A percentile compares a stretch with the other conserved stretches of the same genome.
Conservation (phyloP, 768 basidiomycete genomes). For the Suillus subluteus region DNA sequence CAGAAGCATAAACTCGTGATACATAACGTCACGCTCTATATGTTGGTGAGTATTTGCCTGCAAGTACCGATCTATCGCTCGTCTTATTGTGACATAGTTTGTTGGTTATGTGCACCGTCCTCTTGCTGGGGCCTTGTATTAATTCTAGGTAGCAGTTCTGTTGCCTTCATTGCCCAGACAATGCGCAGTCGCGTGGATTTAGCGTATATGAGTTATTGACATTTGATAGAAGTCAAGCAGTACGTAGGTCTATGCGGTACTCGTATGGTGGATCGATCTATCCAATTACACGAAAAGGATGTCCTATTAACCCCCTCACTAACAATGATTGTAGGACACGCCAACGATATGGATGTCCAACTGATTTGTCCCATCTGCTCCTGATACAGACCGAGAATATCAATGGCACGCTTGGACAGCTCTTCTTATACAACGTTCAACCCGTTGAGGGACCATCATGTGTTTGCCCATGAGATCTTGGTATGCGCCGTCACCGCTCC, state of each 20-base stretch:
- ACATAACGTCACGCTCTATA: not conserved
- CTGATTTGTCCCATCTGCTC: not conserved
- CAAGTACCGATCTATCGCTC: not conserved
- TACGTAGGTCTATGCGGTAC: not conserved
- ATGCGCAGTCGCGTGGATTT: not conserved
- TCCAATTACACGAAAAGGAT: conserved; percentile 40
- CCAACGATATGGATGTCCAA: not conserved
- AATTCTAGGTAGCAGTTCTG: not conserved
- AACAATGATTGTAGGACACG: not conserved
- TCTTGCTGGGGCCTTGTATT: not conserved
- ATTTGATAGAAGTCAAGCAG: not conserved
- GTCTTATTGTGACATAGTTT: not conserved
- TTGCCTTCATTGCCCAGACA: not conserved
- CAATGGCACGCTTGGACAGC: conserved; percentile 5
- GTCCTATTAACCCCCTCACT: conserved; percentile 1
- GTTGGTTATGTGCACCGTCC: not conserved
- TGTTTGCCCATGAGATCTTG: not conserved
- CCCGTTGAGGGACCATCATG: not conserved
- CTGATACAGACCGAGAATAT: conserved; percentile 6
- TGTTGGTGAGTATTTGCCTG: not conserved
- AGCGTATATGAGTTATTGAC: not conserved
- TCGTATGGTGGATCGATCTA: conserved; percentile 21
- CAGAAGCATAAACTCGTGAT: not conserved
- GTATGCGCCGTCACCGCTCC: not conserved
- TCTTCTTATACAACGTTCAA: not conserved